Base-by-base conservation (phyloP, 768 basidiomycete genomes). In the Russula earlei region DNA sequence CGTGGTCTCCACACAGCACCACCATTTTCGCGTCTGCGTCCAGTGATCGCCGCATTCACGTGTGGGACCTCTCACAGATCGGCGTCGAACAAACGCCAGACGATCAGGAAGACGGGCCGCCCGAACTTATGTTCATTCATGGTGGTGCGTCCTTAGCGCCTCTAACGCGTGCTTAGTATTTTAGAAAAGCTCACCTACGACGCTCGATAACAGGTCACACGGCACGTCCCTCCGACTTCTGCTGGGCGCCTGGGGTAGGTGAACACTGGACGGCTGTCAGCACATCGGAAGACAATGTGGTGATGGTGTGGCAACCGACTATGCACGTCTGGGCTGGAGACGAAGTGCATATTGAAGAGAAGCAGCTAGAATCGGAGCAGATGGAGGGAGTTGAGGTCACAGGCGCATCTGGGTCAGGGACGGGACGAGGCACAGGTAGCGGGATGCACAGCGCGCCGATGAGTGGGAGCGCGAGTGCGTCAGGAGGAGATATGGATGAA, bases 241-340 rank as follows among this genome's bases (percentile, higher is more conserved):
- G 85, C 65, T 98, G 96, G 96, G 91, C 87, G n/a, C 87, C 90
- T 3, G 85, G 82, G 14, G 74, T 78, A 62, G 74, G 74, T 19
- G 91, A 94, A 65, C 83, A 83, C 60, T 95, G 91, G 91, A 91
- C 87, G 7, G 77, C 85, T 0, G 77, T 84, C 5, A 92, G 82
- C 60, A 81, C 87, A n/a, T 95, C 94, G 0, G 95, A 98, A 68
- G 95, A 99, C 68, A 99, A 99, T 62, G 83, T 97, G 22, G 79
- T 91, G 41, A 94, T 95, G 90, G 82, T 95, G 5, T 99, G 96
- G 96, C 90, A 93, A 67, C 94, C 95, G 15, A 91, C 88, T 17
- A 87, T 91, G 79, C 87, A 91, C 20, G 84, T 97, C 31, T 94
- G 91, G 83, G 89, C 91, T 3, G 90, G 89, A 3, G 94, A 92